phyloP scores from a whole-genome alignment of 768 basidiomycete genomes.

The Rhodocollybia butyracea region DNA sequence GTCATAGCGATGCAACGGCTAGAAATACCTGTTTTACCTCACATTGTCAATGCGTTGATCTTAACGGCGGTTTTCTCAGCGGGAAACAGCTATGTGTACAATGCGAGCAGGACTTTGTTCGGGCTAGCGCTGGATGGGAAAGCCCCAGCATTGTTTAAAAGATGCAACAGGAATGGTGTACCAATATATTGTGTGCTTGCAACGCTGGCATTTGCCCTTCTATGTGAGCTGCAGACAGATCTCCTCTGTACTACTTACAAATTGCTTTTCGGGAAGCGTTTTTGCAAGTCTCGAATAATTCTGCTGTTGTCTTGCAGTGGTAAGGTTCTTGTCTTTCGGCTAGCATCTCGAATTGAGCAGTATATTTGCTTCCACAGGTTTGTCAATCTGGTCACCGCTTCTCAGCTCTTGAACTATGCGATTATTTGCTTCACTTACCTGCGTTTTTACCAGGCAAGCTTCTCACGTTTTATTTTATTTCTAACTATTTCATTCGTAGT shows the following conservation, averaged over 20 bases:
- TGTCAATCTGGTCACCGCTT: constrained; percentile 47
- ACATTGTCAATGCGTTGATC: constrained; percentile 71
- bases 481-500: not conserved
- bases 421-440: constrained; percentile 46
- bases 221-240: constrained; percentile 24
- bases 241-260: not conserved
- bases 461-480: too few species aligned
- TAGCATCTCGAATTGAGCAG: not conserved
- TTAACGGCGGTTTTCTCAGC: constrained; percentile 71
- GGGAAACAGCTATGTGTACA: constrained; percentile 67
- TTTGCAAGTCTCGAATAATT: constrained; percentile 45
- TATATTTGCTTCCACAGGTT: constrained; percentile 30
- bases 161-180: constrained; percentile 52
- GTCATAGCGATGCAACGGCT: constrained; percentile 78
- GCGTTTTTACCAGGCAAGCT: constrained; percentile 41
- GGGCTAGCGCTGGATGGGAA: constrained; percentile 62
- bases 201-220: constrained; percentile 34
- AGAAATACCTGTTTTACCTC: constrained; percentile 61
- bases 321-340: constrained; percentile 13
- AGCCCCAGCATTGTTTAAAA: constrained; percentile 49
- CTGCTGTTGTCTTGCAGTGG: constrained; percentile 48
- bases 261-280: constrained; percentile 30
- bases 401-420: constrained; percentile 45
- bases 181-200: constrained; percentile 52
- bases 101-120: constrained; percentile 49